phyloP scores from a whole-genome alignment of 2,329 filamentous ascomycete genomes.

The Gliomastix tumulicola region DNA sequence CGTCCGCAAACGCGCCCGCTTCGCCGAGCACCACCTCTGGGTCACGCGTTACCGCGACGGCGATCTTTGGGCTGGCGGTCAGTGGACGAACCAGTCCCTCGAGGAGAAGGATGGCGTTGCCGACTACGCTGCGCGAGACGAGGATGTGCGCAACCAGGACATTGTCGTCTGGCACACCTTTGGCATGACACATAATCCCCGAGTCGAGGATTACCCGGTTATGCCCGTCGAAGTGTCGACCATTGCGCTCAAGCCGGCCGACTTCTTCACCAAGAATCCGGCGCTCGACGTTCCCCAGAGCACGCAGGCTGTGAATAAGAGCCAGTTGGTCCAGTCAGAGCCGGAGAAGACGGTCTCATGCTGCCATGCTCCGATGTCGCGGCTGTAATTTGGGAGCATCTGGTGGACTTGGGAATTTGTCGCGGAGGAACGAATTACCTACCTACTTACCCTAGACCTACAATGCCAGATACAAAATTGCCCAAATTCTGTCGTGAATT shows the following conservation, averaged over 20 bases:
- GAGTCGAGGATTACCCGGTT: conserved; percentile 61
- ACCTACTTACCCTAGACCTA: no score
- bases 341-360: no score
- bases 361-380: no score
- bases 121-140: conserved; percentile 5
- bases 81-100: conserved; percentile 33
- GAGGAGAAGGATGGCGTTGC: not conserved
- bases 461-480: no score
- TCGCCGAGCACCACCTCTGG: conserved; percentile 29
- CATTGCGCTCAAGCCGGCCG: conserved; percentile 38
- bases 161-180: conserved; percentile 51
- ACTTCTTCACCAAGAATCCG: conserved; percentile 42
- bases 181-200: conserved; percentile 58
- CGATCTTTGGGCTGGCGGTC: conserved; percentile 27
- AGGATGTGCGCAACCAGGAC: conserved; percentile 54
- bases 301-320: not conserved
- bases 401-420: no score
- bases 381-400: no score
- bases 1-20: conserved; percentile 30
- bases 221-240: conserved; percentile 54
- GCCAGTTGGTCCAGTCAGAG: no score
- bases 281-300: conserved; percentile 30
- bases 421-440: no score
- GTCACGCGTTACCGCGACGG: conserved; percentile 28
- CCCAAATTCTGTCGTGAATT: no score